Conservation (phyloP, 257 asterid species). For the Fraxinus excelsior region DNA sequence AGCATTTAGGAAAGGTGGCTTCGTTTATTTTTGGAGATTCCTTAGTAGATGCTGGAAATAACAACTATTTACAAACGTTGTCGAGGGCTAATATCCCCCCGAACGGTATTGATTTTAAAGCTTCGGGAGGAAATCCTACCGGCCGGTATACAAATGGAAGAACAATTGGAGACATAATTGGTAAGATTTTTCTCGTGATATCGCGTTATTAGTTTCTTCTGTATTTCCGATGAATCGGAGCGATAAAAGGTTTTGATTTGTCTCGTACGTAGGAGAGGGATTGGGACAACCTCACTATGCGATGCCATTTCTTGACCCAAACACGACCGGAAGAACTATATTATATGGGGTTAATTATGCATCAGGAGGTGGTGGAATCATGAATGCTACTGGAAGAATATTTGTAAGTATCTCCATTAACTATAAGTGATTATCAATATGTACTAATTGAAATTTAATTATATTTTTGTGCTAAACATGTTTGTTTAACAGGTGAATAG, state of each 20-base stretch:
- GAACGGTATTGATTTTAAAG: constrained; percentile 79
- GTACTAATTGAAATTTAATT: not conserved
- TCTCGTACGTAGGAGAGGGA: constrained; percentile 62
- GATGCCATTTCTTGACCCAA: constrained; percentile 81
- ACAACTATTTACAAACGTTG: constrained; percentile 69
- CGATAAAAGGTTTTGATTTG: not conserved
- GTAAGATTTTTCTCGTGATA: constrained; percentile 33
- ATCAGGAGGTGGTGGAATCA: constrained; percentile 93
- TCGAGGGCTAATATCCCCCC: constrained; percentile 75
- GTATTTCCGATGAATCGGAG: not conserved
- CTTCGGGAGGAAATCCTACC: constrained; percentile 84
- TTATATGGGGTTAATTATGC: constrained; percentile 88
- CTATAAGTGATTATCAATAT: not conserved
- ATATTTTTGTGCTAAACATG: not conserved
- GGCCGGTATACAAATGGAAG: constrained; percentile 89
- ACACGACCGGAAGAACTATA: constrained; percentile 68
- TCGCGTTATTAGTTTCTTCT: not conserved
- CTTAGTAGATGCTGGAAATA: constrained; percentile 90
- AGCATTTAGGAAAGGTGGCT: constrained; percentile 56
- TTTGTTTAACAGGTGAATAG: constrained; percentile 65
- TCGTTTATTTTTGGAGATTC: constrained; percentile 86
- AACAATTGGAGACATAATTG: constrained; percentile 86
- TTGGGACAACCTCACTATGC: constrained; percentile 72
- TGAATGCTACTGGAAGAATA: constrained; percentile 83
- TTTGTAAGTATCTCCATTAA: constrained; percentile 50